Conservation (phyloP, 805 yeast genomes). For the Cyberlindnera sargentensis region DNA sequence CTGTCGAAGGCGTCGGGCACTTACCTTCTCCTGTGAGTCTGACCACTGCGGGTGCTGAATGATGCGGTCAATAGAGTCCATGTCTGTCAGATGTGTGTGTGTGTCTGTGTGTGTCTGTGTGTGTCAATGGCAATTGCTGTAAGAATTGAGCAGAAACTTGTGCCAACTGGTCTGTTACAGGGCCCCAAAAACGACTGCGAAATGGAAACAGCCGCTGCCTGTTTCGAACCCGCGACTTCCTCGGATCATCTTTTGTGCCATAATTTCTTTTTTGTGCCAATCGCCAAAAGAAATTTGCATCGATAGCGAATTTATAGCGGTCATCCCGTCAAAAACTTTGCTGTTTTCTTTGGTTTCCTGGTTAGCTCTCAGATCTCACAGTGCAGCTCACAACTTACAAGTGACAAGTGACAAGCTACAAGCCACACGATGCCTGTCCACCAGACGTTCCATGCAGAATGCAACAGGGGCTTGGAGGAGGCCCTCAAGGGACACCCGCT, state of each 20-base stretch:
- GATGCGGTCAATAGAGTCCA: not conserved
- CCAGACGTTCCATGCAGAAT: not conserved
- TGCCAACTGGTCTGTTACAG: too few relatives aligned
- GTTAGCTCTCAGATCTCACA: not conserved
- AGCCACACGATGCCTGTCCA: not conserved
- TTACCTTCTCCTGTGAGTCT: slow-evolving; percentile 7
- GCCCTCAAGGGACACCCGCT: slow-evolving; percentile 1
- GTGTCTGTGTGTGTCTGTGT: too few relatives aligned
- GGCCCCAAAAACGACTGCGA: too few relatives aligned
- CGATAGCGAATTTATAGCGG: too few relatives aligned
- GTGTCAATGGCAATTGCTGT: too few relatives aligned
- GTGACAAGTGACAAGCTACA: not conserved
- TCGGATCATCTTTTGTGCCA: not conserved
- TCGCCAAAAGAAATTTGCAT: too few relatives aligned
- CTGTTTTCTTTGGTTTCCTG: too few relatives aligned
- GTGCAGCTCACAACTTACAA: not conserved
- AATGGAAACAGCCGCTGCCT: too few relatives aligned
- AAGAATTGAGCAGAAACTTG: too few relatives aligned
- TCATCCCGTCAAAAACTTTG: too few relatives aligned
- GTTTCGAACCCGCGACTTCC: not conserved
- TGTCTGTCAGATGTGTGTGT: too few relatives aligned
- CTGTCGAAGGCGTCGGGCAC: not conserved
- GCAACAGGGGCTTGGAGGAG: not conserved
- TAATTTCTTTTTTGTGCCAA: too few relatives aligned
- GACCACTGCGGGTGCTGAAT: slow-evolving; percentile 9